Percentiles rank a stretch among this genome's conserved stretches.
phyloP scores from a whole-genome alignment of 1,139 yeast genomes.

The Sugiyamaella xylanicola region DNA sequence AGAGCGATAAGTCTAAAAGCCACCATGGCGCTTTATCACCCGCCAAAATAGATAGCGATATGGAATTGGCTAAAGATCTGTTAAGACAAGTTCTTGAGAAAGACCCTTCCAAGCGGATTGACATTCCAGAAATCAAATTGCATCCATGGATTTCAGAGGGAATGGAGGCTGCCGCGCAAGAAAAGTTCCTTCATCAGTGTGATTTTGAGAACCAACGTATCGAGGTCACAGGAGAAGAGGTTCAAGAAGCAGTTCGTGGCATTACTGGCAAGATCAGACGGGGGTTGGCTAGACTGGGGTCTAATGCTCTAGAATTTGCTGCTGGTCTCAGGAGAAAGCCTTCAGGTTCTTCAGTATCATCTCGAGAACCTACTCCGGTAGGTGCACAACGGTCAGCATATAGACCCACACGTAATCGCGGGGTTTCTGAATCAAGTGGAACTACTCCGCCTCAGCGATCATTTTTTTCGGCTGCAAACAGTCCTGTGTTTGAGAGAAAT shows the following conservation, averaged over 20 bases:
- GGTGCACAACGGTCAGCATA: conserved; percentile 6
- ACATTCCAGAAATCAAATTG: conserved; percentile 69
- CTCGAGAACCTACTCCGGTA: conserved; percentile 28
- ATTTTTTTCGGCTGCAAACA: background rate
- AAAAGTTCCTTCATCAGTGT: conserved; percentile 37
- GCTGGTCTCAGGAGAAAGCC: conserved; percentile 42
- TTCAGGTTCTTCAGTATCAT: conserved; percentile 26
- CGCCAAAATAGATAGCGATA: conserved; percentile 34
- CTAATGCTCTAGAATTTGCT: conserved; percentile 49
- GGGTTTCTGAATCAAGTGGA: conserved; percentile 4
- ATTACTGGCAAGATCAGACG: conserved; percentile 67
- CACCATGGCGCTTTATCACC: conserved; percentile 18
- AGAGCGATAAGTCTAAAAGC: conserved; percentile 11
- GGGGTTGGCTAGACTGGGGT: conserved; percentile 52
- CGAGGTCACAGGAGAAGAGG: conserved; percentile 67
- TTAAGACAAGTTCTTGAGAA: conserved; percentile 65
- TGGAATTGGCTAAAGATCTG: conserved; percentile 61
- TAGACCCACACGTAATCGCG: background rate
- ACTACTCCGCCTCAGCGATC: conserved; percentile 5
- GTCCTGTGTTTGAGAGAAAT: background rate
- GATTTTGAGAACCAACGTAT: conserved; percentile 47
- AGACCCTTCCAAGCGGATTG: conserved; percentile 68
- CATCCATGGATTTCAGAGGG: conserved; percentile 79
- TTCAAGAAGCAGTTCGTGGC: conserved; percentile 77
- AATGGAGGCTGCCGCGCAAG: conserved; percentile 50